Base-by-base conservation (phyloP, 2,329 filamentous ascomycete species). In the Fusarium mundagurra region DNA sequence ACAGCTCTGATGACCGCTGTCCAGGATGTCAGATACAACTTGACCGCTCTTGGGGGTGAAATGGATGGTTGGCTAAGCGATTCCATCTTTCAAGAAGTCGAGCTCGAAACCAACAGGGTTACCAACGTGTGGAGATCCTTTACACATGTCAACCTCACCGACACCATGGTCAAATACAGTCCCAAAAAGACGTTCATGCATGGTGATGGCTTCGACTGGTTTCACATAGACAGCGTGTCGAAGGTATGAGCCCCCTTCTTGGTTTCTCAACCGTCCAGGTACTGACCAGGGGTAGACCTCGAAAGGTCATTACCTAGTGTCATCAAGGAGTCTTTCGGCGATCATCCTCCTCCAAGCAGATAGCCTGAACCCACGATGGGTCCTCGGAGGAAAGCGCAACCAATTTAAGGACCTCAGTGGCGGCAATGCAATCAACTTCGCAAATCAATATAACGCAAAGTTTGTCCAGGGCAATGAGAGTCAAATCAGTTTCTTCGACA, bases 401-500 rank as follows among this genome's bases (percentile, higher is more conserved):
- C 76, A 80, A 48, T 84, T 83, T 66, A 45, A 51, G 34, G 82
- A 84, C 53, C 72, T 83, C 16, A 80, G 77, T 11, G 79, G 67
- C 8, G 80, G 80, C 17, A 73, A 68, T 4, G 82, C 81, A 16
- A 80, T 82, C 22, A 81, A 84, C 36, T 81, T 81, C 33, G 75
- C 78, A 57, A 68, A 71, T 75, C 88, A 90, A 75, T 88, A 90
- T 71, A 83, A 89, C 72, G 87, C 86, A 5, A 84, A 84, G 57
- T 88, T 78, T 64, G 83, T 86, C 54, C 79, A 79, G 8, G 82
- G 85, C 5, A 83, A 87, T 59, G 88, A 88, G 16, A 77, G 86
- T 13, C 70, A 60, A 38, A 83, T 90, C 64, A 87, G 86, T 10
- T 82, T 90, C 58, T 90, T 87, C 74, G 88, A 90, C 78, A 90